phyloP scores from a whole-genome alignment of 2,329 filamentous ascomycete species.

The Metarhizium robertsii region DNA sequence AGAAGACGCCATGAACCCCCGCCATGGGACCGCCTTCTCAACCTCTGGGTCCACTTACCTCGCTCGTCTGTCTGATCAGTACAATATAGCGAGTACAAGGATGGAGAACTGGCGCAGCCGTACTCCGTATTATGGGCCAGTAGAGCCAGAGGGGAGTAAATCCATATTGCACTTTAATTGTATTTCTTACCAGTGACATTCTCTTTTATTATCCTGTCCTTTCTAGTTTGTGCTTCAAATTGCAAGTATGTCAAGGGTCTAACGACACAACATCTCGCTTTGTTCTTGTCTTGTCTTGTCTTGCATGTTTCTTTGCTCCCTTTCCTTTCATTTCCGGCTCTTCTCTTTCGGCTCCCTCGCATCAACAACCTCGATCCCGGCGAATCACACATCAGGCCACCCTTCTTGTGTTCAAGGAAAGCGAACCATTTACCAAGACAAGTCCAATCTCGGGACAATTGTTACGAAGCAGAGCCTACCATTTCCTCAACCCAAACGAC shows the following conservation, averaged over 20 bases:
- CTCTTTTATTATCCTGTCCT: background rate
- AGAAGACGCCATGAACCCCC: background rate
- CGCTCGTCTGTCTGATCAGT: background rate
- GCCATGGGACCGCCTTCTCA: background rate
- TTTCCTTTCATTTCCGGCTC: background rate
- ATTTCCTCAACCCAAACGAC: background rate
- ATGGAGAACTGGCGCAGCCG: too few relatives aligned
- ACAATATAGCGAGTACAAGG: background rate
- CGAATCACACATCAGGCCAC: background rate
- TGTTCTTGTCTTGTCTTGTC: background rate
- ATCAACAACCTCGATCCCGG: background rate
- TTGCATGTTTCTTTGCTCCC: background rate
- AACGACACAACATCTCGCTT: background rate
- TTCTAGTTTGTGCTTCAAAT: background rate
- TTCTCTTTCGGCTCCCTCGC: background rate
- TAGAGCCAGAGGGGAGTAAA: background rate
- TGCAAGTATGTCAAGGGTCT: background rate
- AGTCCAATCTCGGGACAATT: background rate
- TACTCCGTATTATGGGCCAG: background rate
- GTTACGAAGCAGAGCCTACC: background rate
- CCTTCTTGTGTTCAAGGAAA: background rate
- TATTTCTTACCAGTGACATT: background rate
- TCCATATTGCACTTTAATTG: background rate
- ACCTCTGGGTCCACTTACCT: background rate
- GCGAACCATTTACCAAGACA: background rate